phyloP scores from a whole-genome alignment of 768 basidiomycete species.

The Termitomyces sp. region DNA sequence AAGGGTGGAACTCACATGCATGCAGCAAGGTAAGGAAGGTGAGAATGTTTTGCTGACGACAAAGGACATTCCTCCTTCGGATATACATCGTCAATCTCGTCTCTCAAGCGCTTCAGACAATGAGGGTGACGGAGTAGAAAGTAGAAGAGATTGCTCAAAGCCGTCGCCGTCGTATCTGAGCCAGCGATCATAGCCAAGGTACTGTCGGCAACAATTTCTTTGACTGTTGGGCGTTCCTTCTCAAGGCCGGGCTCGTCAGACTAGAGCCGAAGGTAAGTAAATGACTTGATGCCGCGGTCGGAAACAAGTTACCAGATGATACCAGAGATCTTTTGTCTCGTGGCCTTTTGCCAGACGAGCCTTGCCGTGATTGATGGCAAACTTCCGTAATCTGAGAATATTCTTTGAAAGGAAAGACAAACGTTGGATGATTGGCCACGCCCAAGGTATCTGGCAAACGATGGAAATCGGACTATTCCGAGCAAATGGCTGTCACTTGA shows the following conservation, averaged over 20 bases:
- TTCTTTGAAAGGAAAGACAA: constrained; percentile 26
- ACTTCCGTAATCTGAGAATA: constrained; percentile 20
- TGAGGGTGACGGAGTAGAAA: constrained; percentile 35
- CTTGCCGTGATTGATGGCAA: constrained; percentile 15
- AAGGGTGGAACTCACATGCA: constrained; percentile 22
- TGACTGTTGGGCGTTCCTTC: constrained; percentile 15
- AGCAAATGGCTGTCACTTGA: background rate
- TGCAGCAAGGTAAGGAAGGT: constrained; percentile 24
- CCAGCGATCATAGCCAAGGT: constrained; percentile 38
- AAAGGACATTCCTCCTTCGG: constrained; percentile 19
- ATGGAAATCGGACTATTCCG: constrained; percentile 11
- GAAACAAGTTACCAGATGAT: constrained; percentile 34
- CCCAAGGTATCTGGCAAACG: constrained; percentile 23
- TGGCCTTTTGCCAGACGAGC: constrained; percentile 19
- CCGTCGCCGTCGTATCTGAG: constrained; percentile 43
- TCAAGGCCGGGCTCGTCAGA: constrained; percentile 22
- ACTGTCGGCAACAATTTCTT: constrained; percentile 26
- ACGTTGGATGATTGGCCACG: constrained; percentile 14
- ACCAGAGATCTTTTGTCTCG: constrained; percentile 29
- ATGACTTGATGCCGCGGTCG: background rate
- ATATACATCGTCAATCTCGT: constrained; percentile 35
- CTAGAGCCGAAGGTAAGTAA: constrained; percentile 4
- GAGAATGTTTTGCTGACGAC: constrained; percentile 19
- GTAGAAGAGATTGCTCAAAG: constrained; percentile 34
- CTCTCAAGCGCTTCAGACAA: constrained; percentile 30